Evolutionary conservation across 2,329 filamentous ascomycete species (phyloP), one percentile per base, ranked within the genome.

Genomic region (Hypocreales sp.): DNA sequence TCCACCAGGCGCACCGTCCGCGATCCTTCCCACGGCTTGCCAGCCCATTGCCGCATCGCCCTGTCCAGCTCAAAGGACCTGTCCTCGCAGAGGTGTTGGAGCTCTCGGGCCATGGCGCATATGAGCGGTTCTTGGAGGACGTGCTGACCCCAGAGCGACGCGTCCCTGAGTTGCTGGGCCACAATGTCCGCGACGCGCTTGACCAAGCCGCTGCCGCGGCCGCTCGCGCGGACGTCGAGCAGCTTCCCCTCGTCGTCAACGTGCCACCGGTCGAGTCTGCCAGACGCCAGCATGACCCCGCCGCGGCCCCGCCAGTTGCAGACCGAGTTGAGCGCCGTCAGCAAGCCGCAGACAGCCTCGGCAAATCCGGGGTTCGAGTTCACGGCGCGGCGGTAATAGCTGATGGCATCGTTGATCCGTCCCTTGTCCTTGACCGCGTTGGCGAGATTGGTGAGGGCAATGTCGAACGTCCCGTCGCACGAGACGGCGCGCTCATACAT

Each of bases 351-450:
- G 1, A 98, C 87, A 6, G 90, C 90, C 55, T 98, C 90, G 1
- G 90, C 83, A 54, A 98, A 98, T 19, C 92, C 79, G 0, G 90
- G 87, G 40, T 90, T 98, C n/a, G 86, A 74, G 19, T 68, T 66
- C 8, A 98, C 87, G 21, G 90, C 90, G 36, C 86, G 72, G 43
- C 73, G 81, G 57, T 98, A 98, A 49, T 92, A 95, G 15, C 61
- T 58, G 33, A 98, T 95, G 2, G 90, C 90, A 47, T 98, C 90
- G 31, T 74, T 79, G 38, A 95, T 82, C 23, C 81, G 73, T 3
- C 90, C 90, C 40, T 92, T 83, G 48, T 98, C 90, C 51, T 98
- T 98, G 38, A 98, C 86, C 7, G 90, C 90, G 48, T 98, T 98
- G 30, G 90, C 90, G 14, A 98, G 64, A 44, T 98, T 98, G 4